A percentile compares a stretch with the other conserved stretches of the same genome.
These are phyloP conservation scores for Colletotrichum navitas DNA, from an alignment of 2,329 filamentous ascomycete species.

Conservation along the genomic window DNA sequence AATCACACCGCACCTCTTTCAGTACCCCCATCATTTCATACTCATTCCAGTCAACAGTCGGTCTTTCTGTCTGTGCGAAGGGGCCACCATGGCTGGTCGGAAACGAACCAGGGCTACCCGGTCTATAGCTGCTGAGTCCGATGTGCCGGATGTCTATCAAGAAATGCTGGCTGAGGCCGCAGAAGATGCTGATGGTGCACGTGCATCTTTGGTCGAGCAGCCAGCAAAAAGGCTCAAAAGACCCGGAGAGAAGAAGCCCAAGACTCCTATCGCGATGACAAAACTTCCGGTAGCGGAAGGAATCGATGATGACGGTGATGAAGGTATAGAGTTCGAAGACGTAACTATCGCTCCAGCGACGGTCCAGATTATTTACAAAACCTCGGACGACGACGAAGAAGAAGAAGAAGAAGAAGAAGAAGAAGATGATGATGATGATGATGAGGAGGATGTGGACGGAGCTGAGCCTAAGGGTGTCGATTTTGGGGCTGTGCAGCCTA, in stretches of 20 bases:
- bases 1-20: not conserved
- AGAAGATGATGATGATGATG: slow-evolving; percentile 57
- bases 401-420: slow-evolving; percentile 51
- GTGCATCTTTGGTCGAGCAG: slow-evolving; percentile 51
- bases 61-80: not conserved
- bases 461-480: slow-evolving; percentile 64
- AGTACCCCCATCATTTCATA: not conserved
- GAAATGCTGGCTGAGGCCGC: slow-evolving; percentile 65
- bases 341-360: slow-evolving; percentile 61
- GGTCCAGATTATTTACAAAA: slow-evolving; percentile 64
- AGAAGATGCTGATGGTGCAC: slow-evolving; percentile 44
- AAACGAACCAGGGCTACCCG: slow-evolving; percentile 47
- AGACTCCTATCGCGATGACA: slow-evolving; percentile 17
- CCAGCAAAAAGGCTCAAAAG: slow-evolving; percentile 58
- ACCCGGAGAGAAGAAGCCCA: slow-evolving; percentile 44
- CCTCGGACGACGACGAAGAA: slow-evolving; percentile 60
- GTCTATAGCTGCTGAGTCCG: slow-evolving; percentile 40
- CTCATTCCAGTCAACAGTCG: not conserved
- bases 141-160: slow-evolving; percentile 57
- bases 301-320: slow-evolving; percentile 51
- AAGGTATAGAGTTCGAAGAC: slow-evolving; percentile 64
- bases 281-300: slow-evolving; percentile 35
- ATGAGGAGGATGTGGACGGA: slow-evolving; percentile 57
- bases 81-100: slow-evolving; percentile 44
- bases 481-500: slow-evolving; percentile 51